Conservation (phyloP, 805 yeast species). For the Yarrowia sp. region DNA sequence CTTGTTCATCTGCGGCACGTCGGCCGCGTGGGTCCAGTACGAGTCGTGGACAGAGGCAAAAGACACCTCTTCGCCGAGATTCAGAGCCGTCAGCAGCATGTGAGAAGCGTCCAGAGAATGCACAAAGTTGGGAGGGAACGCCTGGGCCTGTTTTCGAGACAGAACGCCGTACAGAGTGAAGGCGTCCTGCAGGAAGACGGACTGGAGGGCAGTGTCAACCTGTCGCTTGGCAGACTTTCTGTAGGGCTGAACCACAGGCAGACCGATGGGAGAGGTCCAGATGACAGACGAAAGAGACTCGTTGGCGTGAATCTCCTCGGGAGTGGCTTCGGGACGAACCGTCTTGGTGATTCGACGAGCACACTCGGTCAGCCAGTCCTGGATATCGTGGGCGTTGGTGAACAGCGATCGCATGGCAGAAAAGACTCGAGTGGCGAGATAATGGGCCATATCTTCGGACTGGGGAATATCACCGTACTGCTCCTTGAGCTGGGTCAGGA, state of each 20-base stretch:
- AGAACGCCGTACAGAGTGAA: constrained; percentile 77
- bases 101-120: constrained; percentile 97
- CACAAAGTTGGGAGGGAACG: constrained; percentile 92
- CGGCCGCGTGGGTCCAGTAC: constrained; percentile 95
- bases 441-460: constrained; percentile 52
- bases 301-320: constrained; percentile 30
- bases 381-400: constrained; percentile 89
- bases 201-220: constrained; percentile 79
- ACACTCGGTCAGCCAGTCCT: constrained; percentile 90
- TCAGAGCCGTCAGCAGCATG: constrained; percentile 83
- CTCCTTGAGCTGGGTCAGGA: constrained; percentile 63
- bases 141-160: constrained; percentile 83
- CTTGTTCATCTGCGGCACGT: constrained; percentile 66
- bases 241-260: constrained; percentile 97
- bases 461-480: constrained; percentile 44
- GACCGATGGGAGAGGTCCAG: constrained; percentile 95
- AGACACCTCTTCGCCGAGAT: constrained; percentile 47
- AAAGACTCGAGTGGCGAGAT: constrained; percentile 74
- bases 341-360: constrained; percentile 79
- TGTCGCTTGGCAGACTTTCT: constrained; percentile 62
- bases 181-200: constrained; percentile 87
- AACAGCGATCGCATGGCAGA: constrained; percentile 80
- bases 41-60: constrained; percentile 98
- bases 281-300: constrained; percentile 81
- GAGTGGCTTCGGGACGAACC: constrained; percentile 63